These are phyloP conservation scores for Xerocomus brunneocitrinus DNA, from an alignment of 768 basidiomycete species.

Conservation along the genomic window DNA sequence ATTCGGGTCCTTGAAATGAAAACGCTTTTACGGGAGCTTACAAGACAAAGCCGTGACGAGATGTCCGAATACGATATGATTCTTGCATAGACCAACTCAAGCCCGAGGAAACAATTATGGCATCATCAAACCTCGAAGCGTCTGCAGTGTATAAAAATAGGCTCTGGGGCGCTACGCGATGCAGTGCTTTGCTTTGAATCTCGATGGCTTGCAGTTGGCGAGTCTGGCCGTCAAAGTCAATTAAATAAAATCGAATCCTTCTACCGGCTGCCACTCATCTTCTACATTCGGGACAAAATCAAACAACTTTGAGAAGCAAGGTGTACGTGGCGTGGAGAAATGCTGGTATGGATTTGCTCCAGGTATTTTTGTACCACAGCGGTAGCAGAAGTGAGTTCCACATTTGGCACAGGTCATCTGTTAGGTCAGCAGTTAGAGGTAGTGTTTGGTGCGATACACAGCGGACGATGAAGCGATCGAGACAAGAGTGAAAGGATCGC, in stretches of 20 bases:
- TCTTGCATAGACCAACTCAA: too few species aligned
- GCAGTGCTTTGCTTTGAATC: too few species aligned
- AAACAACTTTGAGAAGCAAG: slow-evolving; percentile 66
- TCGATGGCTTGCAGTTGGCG: not conserved
- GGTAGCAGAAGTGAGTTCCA: slow-evolving; percentile 75
- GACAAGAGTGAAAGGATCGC: not conserved
- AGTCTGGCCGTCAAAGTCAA: not conserved
- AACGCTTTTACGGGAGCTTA: too few species aligned
- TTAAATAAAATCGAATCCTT: slow-evolving; percentile 32
- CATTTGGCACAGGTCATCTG: slow-evolving; percentile 82
- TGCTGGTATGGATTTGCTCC: slow-evolving; percentile 59
- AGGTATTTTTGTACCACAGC: slow-evolving; percentile 57
- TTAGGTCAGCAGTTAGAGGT: slow-evolving; percentile 2
- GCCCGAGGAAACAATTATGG: too few species aligned
- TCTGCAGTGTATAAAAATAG: too few species aligned
- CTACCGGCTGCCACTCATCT: slow-evolving; percentile 47
- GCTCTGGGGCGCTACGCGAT: not conserved
- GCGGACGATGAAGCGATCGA: not conserved
- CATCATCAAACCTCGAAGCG: too few species aligned
- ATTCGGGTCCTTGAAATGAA: too few species aligned
- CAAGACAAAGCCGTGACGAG: too few species aligned
- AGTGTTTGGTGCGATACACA: not conserved
- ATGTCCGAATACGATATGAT: too few species aligned
- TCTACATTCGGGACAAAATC: slow-evolving; percentile 40
- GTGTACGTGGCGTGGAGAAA: slow-evolving; percentile 49